phyloP scores from a whole-genome alignment of 192 early-diverging fungal genomes.

The Podila minutissima region DNA sequence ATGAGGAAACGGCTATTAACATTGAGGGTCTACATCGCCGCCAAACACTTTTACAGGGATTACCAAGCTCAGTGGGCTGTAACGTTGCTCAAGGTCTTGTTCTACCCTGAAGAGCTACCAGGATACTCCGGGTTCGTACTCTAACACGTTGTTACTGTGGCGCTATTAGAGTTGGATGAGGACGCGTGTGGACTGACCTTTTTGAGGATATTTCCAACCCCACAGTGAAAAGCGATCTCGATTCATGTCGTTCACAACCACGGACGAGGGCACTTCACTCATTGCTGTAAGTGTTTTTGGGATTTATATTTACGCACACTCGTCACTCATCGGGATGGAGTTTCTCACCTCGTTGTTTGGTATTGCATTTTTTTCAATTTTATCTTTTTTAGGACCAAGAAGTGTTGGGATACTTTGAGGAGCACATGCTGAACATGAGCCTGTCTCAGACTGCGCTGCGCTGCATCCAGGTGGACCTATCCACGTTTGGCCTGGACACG shows the following conservation, averaged over 20 bases:
- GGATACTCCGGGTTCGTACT: slow-evolving; percentile 9
- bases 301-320: neutral
- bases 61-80: slow-evolving; percentile 60
- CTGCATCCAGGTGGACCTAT: slow-evolving; percentile 71
- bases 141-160: neutral
- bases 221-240: slow-evolving; percentile 17
- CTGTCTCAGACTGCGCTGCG: slow-evolving; percentile 49
- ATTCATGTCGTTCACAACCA: slow-evolving; percentile 68
- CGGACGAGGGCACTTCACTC: slow-evolving; percentile 68
- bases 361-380: neutral
- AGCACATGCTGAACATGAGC: slow-evolving; percentile 56
- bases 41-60: slow-evolving; percentile 29
- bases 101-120: slow-evolving; percentile 57
- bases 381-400: slow-evolving; percentile 44
- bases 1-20: neutral
- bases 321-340: neutral
- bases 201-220: neutral
- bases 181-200: neutral
- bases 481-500: slow-evolving; percentile 62
- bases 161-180: neutral
- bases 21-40: neutral
- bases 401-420: slow-evolving; percentile 53
- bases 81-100: slow-evolving; percentile 60
- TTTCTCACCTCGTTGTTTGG: too few relatives aligned
- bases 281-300: slow-evolving; percentile 31